Evolutionary conservation across 306 rosid genomes (phyloP).

Genomic region (Vigna unguiculata): DNA sequence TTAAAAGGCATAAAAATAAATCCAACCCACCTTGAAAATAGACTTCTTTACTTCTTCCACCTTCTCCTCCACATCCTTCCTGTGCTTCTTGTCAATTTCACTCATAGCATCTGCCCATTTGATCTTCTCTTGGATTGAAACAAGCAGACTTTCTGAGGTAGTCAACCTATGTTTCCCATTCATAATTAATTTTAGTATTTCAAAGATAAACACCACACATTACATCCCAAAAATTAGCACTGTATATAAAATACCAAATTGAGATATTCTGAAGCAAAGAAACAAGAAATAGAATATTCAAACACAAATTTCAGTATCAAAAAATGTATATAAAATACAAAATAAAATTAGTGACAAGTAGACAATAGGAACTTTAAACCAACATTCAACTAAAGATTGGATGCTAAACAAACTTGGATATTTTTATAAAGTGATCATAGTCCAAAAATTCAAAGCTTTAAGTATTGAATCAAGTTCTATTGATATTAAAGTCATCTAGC

Average conservation of each 20-base stretch:
- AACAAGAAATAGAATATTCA: not conserved
- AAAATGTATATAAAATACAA: not conserved
- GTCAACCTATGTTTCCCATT: constrained; percentile 67
- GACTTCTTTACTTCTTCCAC: constrained; percentile 91
- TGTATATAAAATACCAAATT: not conserved
- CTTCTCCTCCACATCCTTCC: constrained; percentile 85
- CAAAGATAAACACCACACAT: constrained; percentile 26
- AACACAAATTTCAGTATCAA: not conserved
- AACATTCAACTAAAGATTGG: not conserved
- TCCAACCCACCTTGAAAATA: constrained; percentile 88
- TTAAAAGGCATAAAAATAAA: constrained; percentile 46
- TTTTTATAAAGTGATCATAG: not conserved
- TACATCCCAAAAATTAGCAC: constrained; percentile 18
- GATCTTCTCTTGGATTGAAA: constrained; percentile 92
- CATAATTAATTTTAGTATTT: constrained; percentile 34
- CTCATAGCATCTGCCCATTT: constrained; percentile 95
- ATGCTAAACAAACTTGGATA: constrained; percentile 19
- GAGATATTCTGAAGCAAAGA: constrained; percentile 11
- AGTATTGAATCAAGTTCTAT: constrained; percentile 17
- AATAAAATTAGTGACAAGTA: constrained; percentile 9
- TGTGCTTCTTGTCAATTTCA: constrained; percentile 82
- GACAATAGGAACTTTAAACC: constrained; percentile 13
- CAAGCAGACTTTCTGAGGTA: constrained; percentile 82
- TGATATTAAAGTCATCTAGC: not conserved
- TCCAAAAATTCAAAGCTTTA: not conserved